Percentiles rank a stretch among this genome's conserved stretches.
Evolutionary conservation across 2,329 filamentous ascomycete species (phyloP).

Genomic region (Penicillium sp.): DNA sequence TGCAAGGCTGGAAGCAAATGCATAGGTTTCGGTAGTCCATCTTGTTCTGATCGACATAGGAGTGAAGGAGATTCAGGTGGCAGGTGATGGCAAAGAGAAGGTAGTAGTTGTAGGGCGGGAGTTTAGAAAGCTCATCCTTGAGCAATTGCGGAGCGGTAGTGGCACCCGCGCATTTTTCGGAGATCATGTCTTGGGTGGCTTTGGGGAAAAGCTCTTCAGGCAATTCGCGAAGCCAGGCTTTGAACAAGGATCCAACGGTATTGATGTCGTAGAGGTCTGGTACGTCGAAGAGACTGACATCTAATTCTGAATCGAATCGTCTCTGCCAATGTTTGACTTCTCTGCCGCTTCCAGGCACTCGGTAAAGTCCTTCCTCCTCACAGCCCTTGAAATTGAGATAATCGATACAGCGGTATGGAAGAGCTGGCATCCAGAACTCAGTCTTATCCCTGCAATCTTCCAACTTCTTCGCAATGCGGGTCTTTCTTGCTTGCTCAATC

Average conservation of each 20-base stretch:
- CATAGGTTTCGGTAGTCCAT: constrained; percentile 96
- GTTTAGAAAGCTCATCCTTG: constrained; percentile 85
- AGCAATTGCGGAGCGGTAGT: constrained; percentile 81
- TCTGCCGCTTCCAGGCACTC: constrained; percentile 84
- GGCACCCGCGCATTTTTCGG: constrained; percentile 74
- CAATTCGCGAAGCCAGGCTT: constrained; percentile 92
- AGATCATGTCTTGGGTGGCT: constrained; percentile 74
- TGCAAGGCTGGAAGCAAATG: constrained; percentile 95
- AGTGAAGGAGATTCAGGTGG: constrained; percentile 86
- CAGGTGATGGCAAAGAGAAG: constrained; percentile 96
- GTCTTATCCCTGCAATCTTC: constrained; percentile 92
- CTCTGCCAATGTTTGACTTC: constrained; percentile 94
- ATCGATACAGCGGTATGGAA: constrained; percentile 93
- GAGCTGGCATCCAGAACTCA: constrained; percentile 97
- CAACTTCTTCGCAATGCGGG: constrained; percentile 84
- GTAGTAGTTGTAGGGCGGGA: constrained; percentile 98
- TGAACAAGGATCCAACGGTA: constrained; percentile 93
- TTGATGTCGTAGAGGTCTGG: constrained; percentile 92
- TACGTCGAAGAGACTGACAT: constrained; percentile 87
- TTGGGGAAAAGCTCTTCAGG: constrained; percentile 93
- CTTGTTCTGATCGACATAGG: constrained; percentile 93
- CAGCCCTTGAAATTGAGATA: constrained; percentile 94
- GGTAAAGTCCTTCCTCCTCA: constrained; percentile 90
- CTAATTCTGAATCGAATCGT: constrained; percentile 83
- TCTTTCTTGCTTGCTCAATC: constrained; percentile 84